A percentile compares a stretch with the other conserved stretches of the same genome.
phyloP scores from a whole-genome alignment of 352 stramenopile genomes.

The Phytophthora nicotianae region DNA sequence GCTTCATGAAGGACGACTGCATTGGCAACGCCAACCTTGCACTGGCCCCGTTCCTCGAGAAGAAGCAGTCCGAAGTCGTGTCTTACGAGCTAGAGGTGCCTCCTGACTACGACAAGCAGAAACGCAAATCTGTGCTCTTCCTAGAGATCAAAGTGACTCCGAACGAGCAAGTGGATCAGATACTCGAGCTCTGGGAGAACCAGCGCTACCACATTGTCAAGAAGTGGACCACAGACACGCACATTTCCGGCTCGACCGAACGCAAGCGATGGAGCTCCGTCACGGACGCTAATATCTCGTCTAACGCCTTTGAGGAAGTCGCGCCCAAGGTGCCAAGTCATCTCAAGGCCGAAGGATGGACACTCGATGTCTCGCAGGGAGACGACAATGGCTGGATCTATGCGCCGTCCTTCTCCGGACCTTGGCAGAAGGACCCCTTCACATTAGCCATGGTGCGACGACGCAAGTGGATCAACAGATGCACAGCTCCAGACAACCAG shows the following conservation, averaged over 20 bases:
- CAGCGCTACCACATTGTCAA: slow-evolving; percentile 80
- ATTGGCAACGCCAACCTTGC: slow-evolving; percentile 57
- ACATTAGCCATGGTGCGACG: slow-evolving; percentile 79
- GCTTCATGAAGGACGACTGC: slow-evolving; percentile 61
- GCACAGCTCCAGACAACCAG: slow-evolving; percentile 38
- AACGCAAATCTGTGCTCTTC: slow-evolving; percentile 61
- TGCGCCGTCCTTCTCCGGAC: slow-evolving; percentile 71
- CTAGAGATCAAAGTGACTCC: slow-evolving; percentile 62
- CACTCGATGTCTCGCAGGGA: slow-evolving; percentile 73
- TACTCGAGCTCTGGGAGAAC: slow-evolving; percentile 87
- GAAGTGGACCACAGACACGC: slow-evolving; percentile 72
- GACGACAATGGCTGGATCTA: slow-evolving; percentile 89
- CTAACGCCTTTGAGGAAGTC: slow-evolving; percentile 70
- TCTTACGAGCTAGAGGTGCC: slow-evolving; percentile 64
- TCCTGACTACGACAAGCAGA: slow-evolving; percentile 60
- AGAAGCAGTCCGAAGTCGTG: slow-evolving; percentile 49
- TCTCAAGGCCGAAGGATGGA: slow-evolving; percentile 73
- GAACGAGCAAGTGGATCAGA: slow-evolving; percentile 58
- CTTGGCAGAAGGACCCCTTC: slow-evolving; percentile 79
- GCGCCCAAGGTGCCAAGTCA: slow-evolving; percentile 63
- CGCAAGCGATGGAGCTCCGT: slow-evolving; percentile 76
- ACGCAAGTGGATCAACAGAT: slow-evolving; percentile 87
- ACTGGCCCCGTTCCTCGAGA: slow-evolving; percentile 58
- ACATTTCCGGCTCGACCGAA: slow-evolving; percentile 57
- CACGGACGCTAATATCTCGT: slow-evolving; percentile 62